Percentiles rank a stretch among this genome's conserved stretches.
Conservation (phyloP, 106 monocot genomes). For the Acanthochlamys bracteata region DNA sequence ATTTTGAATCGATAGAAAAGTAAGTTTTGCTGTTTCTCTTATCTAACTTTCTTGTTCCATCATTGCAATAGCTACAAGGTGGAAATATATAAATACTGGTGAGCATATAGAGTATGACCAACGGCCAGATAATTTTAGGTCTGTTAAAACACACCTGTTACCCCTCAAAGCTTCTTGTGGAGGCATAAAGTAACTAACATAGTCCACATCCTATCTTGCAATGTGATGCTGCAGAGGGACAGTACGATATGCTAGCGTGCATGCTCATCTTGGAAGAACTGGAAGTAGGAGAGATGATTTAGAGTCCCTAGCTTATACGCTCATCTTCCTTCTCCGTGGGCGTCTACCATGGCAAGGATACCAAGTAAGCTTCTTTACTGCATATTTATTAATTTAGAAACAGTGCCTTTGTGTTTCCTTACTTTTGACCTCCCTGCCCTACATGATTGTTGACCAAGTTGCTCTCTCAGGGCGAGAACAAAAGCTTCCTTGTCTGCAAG, state of each 20-base stretch:
- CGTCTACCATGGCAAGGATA: constrained; percentile 97
- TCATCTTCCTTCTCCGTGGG: constrained; percentile 80
- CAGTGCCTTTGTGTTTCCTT: not conserved
- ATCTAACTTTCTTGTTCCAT: not conserved
- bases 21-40: not conserved
- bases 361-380: constrained; percentile 35
- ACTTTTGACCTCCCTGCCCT: no score
- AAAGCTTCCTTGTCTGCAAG: constrained; percentile 90
- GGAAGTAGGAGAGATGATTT: constrained; percentile 93
- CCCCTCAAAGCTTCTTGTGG: not conserved
- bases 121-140: constrained; percentile 85
- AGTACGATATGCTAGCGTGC: constrained; percentile 91
- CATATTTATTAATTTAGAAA: not conserved
- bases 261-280: constrained; percentile 87
- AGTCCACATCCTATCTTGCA: not conserved
- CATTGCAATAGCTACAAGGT: constrained; percentile 50
- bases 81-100: constrained; percentile 52
- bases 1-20: not conserved
- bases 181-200: no score
- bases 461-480: constrained; percentile 72
- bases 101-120: constrained; percentile 78
- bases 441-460: not conserved
- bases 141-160: not conserved
- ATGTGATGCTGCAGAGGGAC: constrained; percentile 49
- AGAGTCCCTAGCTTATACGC: constrained; percentile 90